A percentile compares a stretch with the other conserved stretches of the same genome.
Conservation (phyloP, 306 rosid genomes). For the Fagus sylvatica region DNA sequence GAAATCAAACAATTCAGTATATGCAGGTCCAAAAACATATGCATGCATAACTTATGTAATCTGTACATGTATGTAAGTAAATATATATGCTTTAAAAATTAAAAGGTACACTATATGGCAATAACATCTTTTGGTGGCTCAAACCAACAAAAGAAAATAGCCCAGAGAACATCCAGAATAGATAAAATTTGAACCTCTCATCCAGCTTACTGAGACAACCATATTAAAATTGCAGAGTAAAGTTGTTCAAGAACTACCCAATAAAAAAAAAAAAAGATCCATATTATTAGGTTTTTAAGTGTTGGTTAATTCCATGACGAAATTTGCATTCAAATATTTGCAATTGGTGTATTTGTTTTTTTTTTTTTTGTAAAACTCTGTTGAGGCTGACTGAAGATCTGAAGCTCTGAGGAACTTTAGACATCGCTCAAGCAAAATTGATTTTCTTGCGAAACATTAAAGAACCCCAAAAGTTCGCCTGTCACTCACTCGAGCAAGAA, state of each 20-base stretch:
- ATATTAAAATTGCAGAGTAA: neutral
- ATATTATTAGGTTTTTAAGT: too few species aligned
- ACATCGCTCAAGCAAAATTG: too few species aligned
- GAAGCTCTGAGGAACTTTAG: too few species aligned
- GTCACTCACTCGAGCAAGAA: too few species aligned
- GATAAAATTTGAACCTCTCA: neutral
- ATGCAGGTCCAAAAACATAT: neutral
- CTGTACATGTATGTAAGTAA: neutral
- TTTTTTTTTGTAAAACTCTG: too few species aligned
- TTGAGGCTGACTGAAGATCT: too few species aligned
- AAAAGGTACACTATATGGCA: neutral
- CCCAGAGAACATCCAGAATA: neutral
- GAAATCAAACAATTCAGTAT: slow-evolving; percentile 22
- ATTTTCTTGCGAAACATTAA: too few species aligned
- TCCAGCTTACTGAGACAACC: neutral
- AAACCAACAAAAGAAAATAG: neutral
- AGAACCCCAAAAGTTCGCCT: too few species aligned
- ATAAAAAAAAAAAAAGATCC: too few species aligned
- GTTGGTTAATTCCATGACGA: too few species aligned
- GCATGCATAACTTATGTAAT: neutral
- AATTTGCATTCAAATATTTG: too few species aligned
- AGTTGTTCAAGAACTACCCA: neutral
- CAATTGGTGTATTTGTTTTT: too few species aligned
- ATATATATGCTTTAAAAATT: neutral
- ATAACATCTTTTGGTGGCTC: neutral